Evolutionary conservation across 2,329 filamentous ascomycete species (phyloP).

Genomic region (Pseudogymnoascus sp.): DNA sequence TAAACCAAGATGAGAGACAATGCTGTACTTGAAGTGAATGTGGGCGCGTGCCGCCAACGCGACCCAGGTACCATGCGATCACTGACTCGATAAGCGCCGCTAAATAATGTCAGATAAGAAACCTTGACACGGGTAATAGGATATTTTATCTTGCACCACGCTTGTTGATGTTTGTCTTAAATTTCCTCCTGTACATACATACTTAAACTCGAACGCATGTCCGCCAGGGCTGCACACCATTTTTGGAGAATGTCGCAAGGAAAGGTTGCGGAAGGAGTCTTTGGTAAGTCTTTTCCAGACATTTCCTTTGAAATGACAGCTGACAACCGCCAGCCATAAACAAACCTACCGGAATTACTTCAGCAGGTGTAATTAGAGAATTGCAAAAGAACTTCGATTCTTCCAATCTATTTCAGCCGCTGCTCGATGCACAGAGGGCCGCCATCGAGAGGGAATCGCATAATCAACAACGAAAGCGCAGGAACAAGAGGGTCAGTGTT

Average conservation of each 20-base stretch:
- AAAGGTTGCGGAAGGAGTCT: conserved; percentile 55
- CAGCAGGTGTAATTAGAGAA: conserved; percentile 83
- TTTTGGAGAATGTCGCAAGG: conserved; percentile 26
- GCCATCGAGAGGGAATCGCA: conserved; percentile 50
- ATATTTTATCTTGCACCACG: conserved; percentile 4
- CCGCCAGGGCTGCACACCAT: conserved; percentile 6
- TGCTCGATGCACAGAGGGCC: conserved; percentile 57
- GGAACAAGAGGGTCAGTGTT: conserved; percentile 57
- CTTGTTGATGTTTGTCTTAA: not conserved
- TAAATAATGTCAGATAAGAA: conserved; percentile 7
- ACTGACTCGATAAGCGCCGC: conserved; percentile 8
- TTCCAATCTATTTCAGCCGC: conserved; percentile 70
- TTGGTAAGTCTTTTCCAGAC: conserved; percentile 40
- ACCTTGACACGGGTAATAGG: not conserved
- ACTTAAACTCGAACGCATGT: conserved; percentile 17
- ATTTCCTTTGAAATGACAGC: conserved; percentile 7
- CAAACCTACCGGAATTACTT: conserved; percentile 81
- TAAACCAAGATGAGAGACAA: not conserved
- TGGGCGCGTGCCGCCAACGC: not conserved
- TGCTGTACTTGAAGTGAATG: not conserved
- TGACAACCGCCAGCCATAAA: conserved; percentile 64
- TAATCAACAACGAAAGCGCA: conserved; percentile 53
- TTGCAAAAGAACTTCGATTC: conserved; percentile 78
- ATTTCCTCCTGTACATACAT: not conserved
- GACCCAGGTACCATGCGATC: not conserved